Percentiles rank a stretch among this genome's conserved stretches.
Evolutionary conservation across 306 rosid genomes (phyloP).

Genomic region (Quercus aquifolioides): DNA sequence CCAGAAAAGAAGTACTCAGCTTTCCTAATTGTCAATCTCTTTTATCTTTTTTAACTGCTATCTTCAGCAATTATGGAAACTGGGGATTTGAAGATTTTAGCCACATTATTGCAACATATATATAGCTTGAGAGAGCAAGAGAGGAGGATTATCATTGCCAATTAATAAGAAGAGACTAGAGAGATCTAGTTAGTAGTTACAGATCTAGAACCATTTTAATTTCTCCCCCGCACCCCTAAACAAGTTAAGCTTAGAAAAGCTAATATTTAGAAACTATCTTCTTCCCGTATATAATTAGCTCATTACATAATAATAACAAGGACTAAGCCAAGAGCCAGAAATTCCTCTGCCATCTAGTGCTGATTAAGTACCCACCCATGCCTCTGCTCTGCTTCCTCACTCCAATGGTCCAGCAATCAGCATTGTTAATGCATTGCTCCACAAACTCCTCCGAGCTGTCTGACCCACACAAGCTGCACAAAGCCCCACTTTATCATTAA

Average conservation of each 20-base stretch:
- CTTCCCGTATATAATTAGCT: conserved; percentile 9
- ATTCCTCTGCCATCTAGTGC: conserved; percentile 94
- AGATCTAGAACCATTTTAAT: neutral
- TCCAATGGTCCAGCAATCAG: conserved; percentile 91
- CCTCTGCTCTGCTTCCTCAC: conserved; percentile 92
- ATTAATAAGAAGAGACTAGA: neutral
- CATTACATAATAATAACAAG: neutral
- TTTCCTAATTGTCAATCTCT: too few relatives aligned
- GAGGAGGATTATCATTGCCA: neutral
- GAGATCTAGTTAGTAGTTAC: conserved; percentile 48
- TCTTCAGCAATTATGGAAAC: too few relatives aligned
- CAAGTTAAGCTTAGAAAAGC: conserved; percentile 21
- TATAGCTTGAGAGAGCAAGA: neutral
- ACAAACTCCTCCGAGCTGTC: conserved; percentile 68
- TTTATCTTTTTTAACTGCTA: too few relatives aligned
- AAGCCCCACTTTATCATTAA: neutral
- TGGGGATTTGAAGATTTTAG: neutral
- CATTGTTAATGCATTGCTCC: conserved; percentile 71
- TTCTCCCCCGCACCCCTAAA: too few relatives aligned
- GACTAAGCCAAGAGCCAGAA: conserved; percentile 93
- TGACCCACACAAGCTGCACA: conserved; percentile 72
- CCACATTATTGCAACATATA: neutral
- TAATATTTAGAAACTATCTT: conserved; percentile 18
- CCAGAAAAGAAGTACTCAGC: too few relatives aligned
- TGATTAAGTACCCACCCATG: conserved; percentile 74